phyloP scores from a whole-genome alignment of 139 green algal genomes.

The Zygnema cylindricum region DNA sequence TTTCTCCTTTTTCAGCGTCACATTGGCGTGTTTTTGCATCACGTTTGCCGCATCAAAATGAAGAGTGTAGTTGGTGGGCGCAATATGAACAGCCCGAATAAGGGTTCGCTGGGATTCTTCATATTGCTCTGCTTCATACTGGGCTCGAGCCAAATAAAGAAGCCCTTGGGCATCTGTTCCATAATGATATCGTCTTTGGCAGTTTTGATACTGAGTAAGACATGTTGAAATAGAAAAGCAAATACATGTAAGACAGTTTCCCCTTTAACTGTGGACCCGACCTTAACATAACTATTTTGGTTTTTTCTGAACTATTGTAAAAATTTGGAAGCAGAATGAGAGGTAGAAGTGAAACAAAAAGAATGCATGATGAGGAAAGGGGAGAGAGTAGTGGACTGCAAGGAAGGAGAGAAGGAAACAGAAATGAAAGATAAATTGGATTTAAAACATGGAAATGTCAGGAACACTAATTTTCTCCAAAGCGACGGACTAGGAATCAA shows the following conservation, averaged over 20 bases:
- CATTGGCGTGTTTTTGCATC: constrained; percentile 83
- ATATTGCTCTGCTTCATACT: constrained; percentile 76
- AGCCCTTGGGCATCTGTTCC: constrained; percentile 63
- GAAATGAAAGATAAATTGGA: neutral
- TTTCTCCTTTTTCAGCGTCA: constrained; percentile 70
- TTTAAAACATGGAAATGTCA: no score
- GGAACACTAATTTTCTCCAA: no score
- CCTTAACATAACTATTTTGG: neutral
- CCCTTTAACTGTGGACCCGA: neutral
- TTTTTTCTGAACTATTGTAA: neutral
- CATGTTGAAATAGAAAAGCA: neutral
- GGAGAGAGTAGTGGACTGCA: neutral
- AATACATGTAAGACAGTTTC: neutral
- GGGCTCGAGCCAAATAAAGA: constrained; percentile 73
- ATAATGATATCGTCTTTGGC: constrained; percentile 69
- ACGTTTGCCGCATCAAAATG: constrained; percentile 69
- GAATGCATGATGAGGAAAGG: no score
- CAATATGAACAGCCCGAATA: constrained; percentile 77
- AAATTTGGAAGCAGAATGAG: neutral
- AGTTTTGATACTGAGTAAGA: constrained; percentile 68
- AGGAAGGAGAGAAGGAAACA: neutral
- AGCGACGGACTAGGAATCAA: neutral
- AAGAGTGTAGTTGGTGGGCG: constrained; percentile 70
- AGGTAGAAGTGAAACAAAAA: constrained; percentile 11
- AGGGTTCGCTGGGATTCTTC: constrained; percentile 72